A percentile compares a stretch with the other conserved stretches of the same genome.
phyloP scores from a whole-genome alignment of 2,329 filamentous ascomycete genomes.

The Diaporthe amygdali region DNA sequence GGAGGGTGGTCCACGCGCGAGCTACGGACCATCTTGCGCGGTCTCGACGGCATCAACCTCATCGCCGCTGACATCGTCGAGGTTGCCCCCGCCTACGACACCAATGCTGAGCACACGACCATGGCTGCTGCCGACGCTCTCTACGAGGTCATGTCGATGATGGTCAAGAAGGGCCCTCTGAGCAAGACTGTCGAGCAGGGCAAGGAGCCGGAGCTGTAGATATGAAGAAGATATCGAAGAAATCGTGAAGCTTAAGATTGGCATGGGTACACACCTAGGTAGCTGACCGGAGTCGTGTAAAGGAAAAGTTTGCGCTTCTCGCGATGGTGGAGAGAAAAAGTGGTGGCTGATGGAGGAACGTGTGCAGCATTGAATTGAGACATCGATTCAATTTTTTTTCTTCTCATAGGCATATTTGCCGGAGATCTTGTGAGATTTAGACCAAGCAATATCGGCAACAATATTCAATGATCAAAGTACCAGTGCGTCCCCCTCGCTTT shows the following conservation, averaged over 20 bases:
- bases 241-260: background rate
- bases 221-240: background rate
- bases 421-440: background rate
- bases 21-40: slow-evolving; percentile 72
- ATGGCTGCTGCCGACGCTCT: slow-evolving; percentile 74
- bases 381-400: background rate
- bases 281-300: background rate
- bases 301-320: background rate
- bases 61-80: slow-evolving; percentile 77
- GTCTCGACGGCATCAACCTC: slow-evolving; percentile 71
- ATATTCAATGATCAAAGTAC: background rate
- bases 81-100: slow-evolving; percentile 75
- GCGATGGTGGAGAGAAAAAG: background rate
- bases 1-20: slow-evolving; percentile 78
- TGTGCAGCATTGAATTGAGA: background rate
- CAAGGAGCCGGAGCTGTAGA: slow-evolving; percentile 26
- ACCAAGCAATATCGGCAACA: background rate
- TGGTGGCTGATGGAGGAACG: background rate
- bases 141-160: slow-evolving; percentile 81
- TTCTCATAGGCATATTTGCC: background rate
- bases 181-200: slow-evolving; percentile 27
- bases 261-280: no score
- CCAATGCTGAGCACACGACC: slow-evolving; percentile 74
- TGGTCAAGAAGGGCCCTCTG: slow-evolving; percentile 76
- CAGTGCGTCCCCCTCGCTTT: no score